A percentile compares a stretch with the other conserved stretches of the same genome.
Evolutionary conservation across 495 filamentous ascomycete genomes (phyloP).

Genomic region (Neurospora sp.): DNA sequence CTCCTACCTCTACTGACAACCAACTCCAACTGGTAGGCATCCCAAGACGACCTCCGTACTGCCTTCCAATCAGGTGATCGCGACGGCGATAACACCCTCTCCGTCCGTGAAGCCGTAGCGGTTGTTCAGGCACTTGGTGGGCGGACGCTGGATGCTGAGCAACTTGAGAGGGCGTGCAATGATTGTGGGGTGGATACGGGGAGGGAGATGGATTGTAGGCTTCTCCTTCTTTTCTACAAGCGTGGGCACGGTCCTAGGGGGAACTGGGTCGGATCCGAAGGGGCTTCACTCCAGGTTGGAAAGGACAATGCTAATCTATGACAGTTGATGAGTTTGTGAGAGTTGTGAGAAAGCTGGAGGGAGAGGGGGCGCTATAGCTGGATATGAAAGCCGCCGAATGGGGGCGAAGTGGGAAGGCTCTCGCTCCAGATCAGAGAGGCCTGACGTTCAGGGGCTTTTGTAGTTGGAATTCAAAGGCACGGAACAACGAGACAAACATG

Average conservation of each 20-base stretch:
- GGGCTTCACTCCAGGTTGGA: not conserved
- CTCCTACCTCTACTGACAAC: not conserved
- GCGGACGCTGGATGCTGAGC: not conserved
- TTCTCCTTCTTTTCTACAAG: not conserved
- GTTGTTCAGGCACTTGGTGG: slow-evolving; percentile 9
- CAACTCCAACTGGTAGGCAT: slow-evolving; percentile 1
- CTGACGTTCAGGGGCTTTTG: too few species aligned
- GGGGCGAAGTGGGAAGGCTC: not conserved
- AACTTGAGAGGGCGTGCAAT: slow-evolving; percentile 5
- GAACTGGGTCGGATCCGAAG: not conserved
- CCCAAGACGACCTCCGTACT: slow-evolving; percentile 7
- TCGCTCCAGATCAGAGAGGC: not conserved
- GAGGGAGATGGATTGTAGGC: slow-evolving; percentile 14
- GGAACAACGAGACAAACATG: not conserved
- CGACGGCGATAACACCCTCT: slow-evolving; percentile 12
- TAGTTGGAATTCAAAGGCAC: too few species aligned
- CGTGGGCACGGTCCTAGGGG: not conserved
- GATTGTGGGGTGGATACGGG: slow-evolving; percentile 5
- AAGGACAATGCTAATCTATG: not conserved
- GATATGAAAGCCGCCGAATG: not conserved
- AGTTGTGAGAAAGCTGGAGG: slow-evolving; percentile 4
- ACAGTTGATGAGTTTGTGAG: slow-evolving; percentile 5
- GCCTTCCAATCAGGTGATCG: slow-evolving; percentile 11
- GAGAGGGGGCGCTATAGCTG: not conserved
- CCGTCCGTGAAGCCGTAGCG: slow-evolving; percentile 6